Conservation (phyloP, 2,329 filamentous ascomycete genomes). For the Aspergillus aculeatus region DNA sequence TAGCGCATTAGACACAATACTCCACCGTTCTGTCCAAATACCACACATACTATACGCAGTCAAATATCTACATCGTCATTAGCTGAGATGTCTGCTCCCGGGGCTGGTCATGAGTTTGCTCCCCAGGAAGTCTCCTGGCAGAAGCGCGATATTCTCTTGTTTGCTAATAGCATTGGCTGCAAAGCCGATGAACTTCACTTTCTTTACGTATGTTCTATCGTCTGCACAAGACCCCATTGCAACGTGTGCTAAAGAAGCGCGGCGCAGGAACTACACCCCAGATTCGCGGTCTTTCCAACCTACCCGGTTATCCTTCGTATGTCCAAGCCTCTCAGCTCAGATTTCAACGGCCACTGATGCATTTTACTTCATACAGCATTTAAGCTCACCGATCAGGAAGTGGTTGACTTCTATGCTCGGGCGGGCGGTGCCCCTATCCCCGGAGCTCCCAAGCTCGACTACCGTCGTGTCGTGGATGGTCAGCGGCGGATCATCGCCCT, state of each 20-base stretch:
- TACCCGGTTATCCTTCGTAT: constrained; percentile 77
- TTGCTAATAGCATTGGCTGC: constrained; percentile 84
- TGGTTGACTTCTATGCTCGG: constrained; percentile 79
- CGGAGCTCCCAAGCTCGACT: constrained; percentile 73
- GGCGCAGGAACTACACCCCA: constrained; percentile 75
- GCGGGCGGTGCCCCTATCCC: constrained; percentile 64
- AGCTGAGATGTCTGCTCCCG: constrained; percentile 49
- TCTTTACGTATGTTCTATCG: constrained; percentile 67
- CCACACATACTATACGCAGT: not conserved
- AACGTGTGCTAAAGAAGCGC: not conserved
- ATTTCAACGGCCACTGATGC: constrained; percentile 35
- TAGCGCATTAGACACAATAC: not conserved
- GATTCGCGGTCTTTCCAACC: constrained; percentile 85
- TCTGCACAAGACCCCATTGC: not conserved
- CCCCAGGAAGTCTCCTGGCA: constrained; percentile 74
- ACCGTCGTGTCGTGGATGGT: constrained; percentile 73
- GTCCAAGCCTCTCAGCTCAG: constrained; percentile 24
- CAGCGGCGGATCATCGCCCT: constrained; percentile 77
- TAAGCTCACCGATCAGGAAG: constrained; percentile 73
- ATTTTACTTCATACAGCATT: constrained; percentile 55
- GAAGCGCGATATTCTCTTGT: constrained; percentile 84
- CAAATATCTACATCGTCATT: not conserved
- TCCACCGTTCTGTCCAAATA: not conserved
- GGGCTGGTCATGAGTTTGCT: constrained; percentile 76
- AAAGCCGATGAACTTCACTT: constrained; percentile 88